Base-by-base conservation (phyloP, 2,329 filamentous ascomycete species). In the Ciborinia camelliae region DNA sequence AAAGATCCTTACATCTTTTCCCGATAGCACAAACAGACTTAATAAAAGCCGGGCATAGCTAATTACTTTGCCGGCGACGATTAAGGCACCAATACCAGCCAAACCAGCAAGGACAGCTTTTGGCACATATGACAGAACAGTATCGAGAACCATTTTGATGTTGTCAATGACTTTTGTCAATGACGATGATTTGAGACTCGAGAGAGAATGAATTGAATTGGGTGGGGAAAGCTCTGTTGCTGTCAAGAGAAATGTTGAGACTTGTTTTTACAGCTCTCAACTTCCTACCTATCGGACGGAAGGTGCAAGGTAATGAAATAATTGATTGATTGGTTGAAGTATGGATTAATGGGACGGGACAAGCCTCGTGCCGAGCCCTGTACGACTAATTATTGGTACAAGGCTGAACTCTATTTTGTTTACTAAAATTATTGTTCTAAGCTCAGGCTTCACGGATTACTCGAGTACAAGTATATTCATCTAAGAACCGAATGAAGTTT, bases 11-110 rank as follows among this genome's bases (percentile, higher is more conserved):
- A 88, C 86, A 69, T 84, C 85, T 68, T 80, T 84, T 62, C 87
- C 87, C 68, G 81, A 80, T 12, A 92, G 81, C 65, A 93, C 75
- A 73, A 93, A 92, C 47, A 89, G 79, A 75, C 86, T 88, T 65
- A 90, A 75, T 54, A 92, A 70, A 47, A 92, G 82, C 68, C 81
- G 81, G 61, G 87, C 70, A 71, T 86, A 86, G 73, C 81, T 85
- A 64, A 88, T 72, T 26, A 84, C 74, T 74, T 86, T 86, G 68
- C 76, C 80, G 67, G 79, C 80, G 53, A 90, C 69, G 70, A 81
- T 85, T 54, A 90, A 75, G 63, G 84, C 83, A 57, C 90, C 90
- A 60, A 88, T 68, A 43, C 77, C 81, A 57, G 77, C 78, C 73
- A 79, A 78, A 4, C 47, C 64, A 6, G 62, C 54, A 12, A 72